These are phyloP conservation scores for Parietaria judaica DNA, from an alignment of 306 rosid genomes.

Conservation along the genomic window DNA sequence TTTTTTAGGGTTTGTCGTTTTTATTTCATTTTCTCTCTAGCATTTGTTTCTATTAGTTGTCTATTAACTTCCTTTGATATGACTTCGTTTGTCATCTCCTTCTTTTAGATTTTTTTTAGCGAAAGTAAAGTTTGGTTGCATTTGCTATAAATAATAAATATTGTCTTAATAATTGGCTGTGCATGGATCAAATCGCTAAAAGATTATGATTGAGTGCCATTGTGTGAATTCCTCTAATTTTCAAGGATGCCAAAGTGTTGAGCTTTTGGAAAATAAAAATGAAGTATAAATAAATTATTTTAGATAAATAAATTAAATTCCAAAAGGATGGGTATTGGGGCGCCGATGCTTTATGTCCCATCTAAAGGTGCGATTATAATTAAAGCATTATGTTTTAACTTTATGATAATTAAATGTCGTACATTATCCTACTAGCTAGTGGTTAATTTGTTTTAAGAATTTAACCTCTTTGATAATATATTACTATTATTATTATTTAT, in stretches of 20 bases:
- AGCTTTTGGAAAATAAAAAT: too few species aligned
- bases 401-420: slow-evolving; percentile 5
- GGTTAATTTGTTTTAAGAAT: slow-evolving; percentile 37
- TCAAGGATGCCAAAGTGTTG: too few species aligned
- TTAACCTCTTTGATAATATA: neutral
- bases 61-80: neutral
- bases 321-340: slow-evolving; percentile 27
- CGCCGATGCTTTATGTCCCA: slow-evolving; percentile 61
- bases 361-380: slow-evolving; percentile 24
- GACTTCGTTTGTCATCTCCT: neutral
- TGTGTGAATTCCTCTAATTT: neutral
- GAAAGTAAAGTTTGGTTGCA: neutral
- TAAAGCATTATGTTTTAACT: slow-evolving; percentile 20
- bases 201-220: neutral
- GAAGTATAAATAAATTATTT: neutral
- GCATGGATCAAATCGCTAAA: neutral
- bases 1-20: neutral
- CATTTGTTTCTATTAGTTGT: slow-evolving; percentile 2
- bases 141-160: too few species aligned
- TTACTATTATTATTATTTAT: neutral
- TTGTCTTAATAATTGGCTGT: neutral
- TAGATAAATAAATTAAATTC: slow-evolving; percentile 13
- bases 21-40: neutral
- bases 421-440: slow-evolving; percentile 25
- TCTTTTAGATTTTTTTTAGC: neutral